Evolutionary conservation across 2,329 filamentous ascomycete species (phyloP).

Genomic region (Neoascochyta sp.): DNA sequence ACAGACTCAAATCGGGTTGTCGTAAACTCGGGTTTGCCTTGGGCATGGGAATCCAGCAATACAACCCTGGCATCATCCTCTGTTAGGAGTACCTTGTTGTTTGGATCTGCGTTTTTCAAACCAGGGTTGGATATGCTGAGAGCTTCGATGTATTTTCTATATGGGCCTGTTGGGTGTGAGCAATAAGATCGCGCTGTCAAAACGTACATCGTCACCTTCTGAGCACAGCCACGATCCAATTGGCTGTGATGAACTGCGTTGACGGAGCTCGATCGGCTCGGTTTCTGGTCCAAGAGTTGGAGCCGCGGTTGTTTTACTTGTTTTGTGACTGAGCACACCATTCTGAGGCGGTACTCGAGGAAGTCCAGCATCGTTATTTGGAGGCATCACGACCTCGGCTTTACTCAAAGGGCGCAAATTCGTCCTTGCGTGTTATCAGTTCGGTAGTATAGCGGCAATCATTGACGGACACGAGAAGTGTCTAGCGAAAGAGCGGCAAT

Average conservation of each 20-base stretch:
- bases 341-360: too few relatives aligned
- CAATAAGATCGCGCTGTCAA: slow-evolving; percentile 2
- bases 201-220: slow-evolving; percentile 12
- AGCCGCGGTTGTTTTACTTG: too few relatives aligned
- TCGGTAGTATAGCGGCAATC: too few relatives aligned
- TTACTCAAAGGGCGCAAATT: too few relatives aligned
- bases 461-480: too few relatives aligned
- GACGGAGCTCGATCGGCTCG: background rate
- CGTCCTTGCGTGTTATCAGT: too few relatives aligned
- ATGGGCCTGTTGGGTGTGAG: slow-evolving; percentile 23
- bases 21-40: slow-evolving; percentile 11
- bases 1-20: slow-evolving; percentile 14
- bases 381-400: too few relatives aligned
- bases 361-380: too few relatives aligned
- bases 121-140: slow-evolving; percentile 29
- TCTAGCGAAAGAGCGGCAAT: too few relatives aligned
- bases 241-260: slow-evolving; percentile 1
- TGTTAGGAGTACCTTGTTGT: slow-evolving; percentile 19
- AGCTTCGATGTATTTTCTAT: slow-evolving; percentile 27
- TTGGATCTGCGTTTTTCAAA: slow-evolving; percentile 28
- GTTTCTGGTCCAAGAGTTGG: too few relatives aligned
- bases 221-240: slow-evolving; percentile 30
- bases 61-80: slow-evolving; percentile 23
- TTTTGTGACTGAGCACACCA: too few relatives aligned
- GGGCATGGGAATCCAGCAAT: slow-evolving; percentile 19